Percentiles rank a stretch among this genome's conserved stretches.
These are phyloP conservation scores for Telopea speciosissima DNA, from an alignment of 177 flowering plant genomes.

Conservation along the genomic window DNA sequence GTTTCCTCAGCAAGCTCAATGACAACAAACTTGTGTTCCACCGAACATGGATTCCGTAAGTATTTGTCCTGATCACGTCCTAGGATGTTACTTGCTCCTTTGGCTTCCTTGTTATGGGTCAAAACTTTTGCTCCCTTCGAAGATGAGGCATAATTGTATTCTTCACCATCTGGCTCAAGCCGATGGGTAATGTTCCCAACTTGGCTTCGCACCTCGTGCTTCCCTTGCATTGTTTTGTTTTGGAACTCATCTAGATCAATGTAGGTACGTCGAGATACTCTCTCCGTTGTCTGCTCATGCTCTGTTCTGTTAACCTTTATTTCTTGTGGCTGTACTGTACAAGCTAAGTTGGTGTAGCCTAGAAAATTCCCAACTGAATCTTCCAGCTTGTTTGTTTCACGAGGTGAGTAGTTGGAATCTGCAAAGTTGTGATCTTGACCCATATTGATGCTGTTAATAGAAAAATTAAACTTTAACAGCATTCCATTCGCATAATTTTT, in stretches of 20 bases:
- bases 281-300: conserved; percentile 25
- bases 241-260: conserved; percentile 54
- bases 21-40: conserved; percentile 53
- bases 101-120: conserved; percentile 71
- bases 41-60: conserved; percentile 88
- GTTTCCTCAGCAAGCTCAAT: conserved; percentile 84
- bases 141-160: conserved; percentile 75
- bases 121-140: conserved; percentile 82
- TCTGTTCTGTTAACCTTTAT: conserved; percentile 10
- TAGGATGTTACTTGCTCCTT: conserved; percentile 71
- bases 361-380: conserved; percentile 31
- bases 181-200: conserved; percentile 54
- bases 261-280: conserved; percentile 28
- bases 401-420: conserved; percentile 24
- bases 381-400: conserved; percentile 24
- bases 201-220: conserved; percentile 16
- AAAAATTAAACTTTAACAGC: conserved; percentile 24
- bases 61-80: conserved; percentile 73
- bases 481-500: conserved; percentile 13
- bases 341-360: conserved; percentile 31
- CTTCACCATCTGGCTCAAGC: conserved; percentile 65
- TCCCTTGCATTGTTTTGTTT: conserved; percentile 37
- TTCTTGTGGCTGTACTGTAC: conserved; percentile 24
- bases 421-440: conserved; percentile 11
- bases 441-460: conserved; percentile 12